Evolutionary conservation across 2,329 filamentous ascomycete genomes (phyloP).

Genomic region (Stagonosporopsis vannaccii): DNA sequence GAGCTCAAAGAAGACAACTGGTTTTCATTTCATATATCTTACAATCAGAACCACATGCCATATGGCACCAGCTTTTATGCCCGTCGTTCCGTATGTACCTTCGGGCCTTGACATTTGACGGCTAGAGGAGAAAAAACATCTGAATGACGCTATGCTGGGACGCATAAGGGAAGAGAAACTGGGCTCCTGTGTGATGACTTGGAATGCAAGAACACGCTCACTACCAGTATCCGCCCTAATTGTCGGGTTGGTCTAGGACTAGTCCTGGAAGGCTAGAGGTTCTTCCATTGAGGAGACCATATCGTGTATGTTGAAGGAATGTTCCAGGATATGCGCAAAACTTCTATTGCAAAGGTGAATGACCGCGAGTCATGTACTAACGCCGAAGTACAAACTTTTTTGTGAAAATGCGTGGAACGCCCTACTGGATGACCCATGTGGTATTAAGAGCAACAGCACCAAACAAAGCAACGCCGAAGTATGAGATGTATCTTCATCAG

Average conservation of each 20-base stretch:
- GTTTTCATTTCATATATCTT: conserved; percentile 33
- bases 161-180: conserved; percentile 13
- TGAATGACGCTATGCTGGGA: conserved; percentile 40
- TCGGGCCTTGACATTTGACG: conserved; percentile 15
- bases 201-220: conserved; percentile 39
- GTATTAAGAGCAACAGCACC: conserved; percentile 34
- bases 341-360: conserved; percentile 32
- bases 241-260: conserved; percentile 13
- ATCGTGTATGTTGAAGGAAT: conserved; percentile 32
- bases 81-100: conserved; percentile 25
- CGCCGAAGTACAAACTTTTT: conserved; percentile 45
- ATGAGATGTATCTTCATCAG: conserved; percentile 22
- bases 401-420: conserved; percentile 33
- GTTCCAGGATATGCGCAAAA: conserved; percentile 30
- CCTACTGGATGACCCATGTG: conserved; percentile 22
- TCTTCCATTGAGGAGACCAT: conserved; percentile 33
- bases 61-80: conserved; percentile 1
- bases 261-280: conserved; percentile 27
- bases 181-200: conserved; percentile 3
- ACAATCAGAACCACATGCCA: conserved; percentile 23
- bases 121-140: conserved; percentile 23
- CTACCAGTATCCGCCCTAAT: conserved; percentile 28
- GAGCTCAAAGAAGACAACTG: neutral
- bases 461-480: conserved; percentile 21
- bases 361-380: conserved; percentile 38